phyloP scores from a whole-genome alignment of 208 protist species.

The Crithidia thermophila region DNA sequence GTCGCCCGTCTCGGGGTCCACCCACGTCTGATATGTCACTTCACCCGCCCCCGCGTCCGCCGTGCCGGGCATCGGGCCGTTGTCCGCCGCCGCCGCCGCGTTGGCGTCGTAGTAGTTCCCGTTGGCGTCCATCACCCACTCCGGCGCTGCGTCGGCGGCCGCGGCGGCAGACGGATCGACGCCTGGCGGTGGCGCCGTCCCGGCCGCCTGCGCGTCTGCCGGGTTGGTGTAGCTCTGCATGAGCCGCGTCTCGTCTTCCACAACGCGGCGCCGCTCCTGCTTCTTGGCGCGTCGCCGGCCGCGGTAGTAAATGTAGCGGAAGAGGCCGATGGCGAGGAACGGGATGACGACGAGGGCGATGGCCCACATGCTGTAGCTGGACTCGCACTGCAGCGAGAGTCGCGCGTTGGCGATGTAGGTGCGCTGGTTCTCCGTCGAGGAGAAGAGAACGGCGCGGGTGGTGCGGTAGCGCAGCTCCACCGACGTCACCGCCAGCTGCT shows the following conservation, averaged over 20 bases:
- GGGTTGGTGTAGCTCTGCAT: slow-evolving; percentile 50
- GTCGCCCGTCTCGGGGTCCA: slow-evolving; percentile 40
- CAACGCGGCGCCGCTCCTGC: slow-evolving; percentile 40
- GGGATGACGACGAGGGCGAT: slow-evolving; percentile 58
- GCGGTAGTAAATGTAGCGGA: slow-evolving; percentile 59
- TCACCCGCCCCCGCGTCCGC: neutral
- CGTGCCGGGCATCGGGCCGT: slow-evolving; percentile 7
- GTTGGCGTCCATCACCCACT: slow-evolving; percentile 56
- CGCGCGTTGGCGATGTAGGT: slow-evolving; percentile 25
- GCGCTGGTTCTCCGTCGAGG: slow-evolving; percentile 39
- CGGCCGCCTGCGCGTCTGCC: neutral
- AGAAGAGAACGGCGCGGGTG: slow-evolving; percentile 50
- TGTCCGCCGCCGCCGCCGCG: neutral
- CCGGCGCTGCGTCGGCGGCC: slow-evolving; percentile 1
- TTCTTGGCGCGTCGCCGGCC: slow-evolving; percentile 62
- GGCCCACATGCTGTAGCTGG: slow-evolving; percentile 57
- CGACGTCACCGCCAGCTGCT: slow-evolving; percentile 8
- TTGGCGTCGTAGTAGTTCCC: slow-evolving; percentile 61
- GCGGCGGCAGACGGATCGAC: slow-evolving; percentile 16
- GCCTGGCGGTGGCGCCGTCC: slow-evolving; percentile 13
- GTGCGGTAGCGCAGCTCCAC: slow-evolving; percentile 36
- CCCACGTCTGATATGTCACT: slow-evolving; percentile 32
- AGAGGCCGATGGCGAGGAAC: slow-evolving; percentile 43
- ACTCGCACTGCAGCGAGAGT: slow-evolving; percentile 32
- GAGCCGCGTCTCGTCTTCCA: slow-evolving; percentile 66